Base-by-base conservation (phyloP, 2,329 filamentous ascomycete species). In the Venturia nashicola region DNA sequence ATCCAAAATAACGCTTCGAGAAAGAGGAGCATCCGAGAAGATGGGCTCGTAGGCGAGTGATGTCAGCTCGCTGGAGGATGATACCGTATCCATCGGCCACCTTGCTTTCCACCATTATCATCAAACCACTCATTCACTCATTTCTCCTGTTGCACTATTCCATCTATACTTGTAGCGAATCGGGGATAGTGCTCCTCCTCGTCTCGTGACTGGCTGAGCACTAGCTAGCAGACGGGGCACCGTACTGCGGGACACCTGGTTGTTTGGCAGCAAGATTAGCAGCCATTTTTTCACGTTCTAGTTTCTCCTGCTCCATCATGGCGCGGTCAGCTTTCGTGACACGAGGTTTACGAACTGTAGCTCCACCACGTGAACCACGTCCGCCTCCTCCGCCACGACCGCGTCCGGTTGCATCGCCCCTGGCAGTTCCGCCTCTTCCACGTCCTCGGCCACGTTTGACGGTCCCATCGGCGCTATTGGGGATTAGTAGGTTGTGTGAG, bases 261-360 rank as follows among this genome's bases (percentile, higher is more conserved):
- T 1, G 83, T 82, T 67, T 79, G 80, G 2, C 42, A n/a, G 63
- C 57, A 14, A 65, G 32, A 7, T 44, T 34, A 36, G 63, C 63
- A 5, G 76, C 78, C 69, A 79, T 69, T 63, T 76, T 78, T 73
- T 92, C 89, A 51, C 88, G 82, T 67, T 91, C 88, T 7, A 86
- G 80, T 77, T 94, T 94, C 74, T 95, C 90, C 55, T 84, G 83
- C 70, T 95, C 90, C 75, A 90, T 86, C 71, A 87, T 84, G 66
- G 89, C 87, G 70, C 90, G 89, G 72, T 93, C 89, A 44, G 89
- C 88, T 73, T 96, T 96, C 46, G 89, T 94, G 68, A 91, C 87
- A 51, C 92, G 86, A 61, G 91, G 90, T 74, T 95, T 95, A 68
- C 91, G 83, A 23, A 87, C 84, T 0, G 87, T 86, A 12, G 83